Percentiles rank a stretch among this genome's conserved stretches.
phyloP scores from a whole-genome alignment of 2,329 filamentous ascomycete genomes.

The Fusarium burgessii region DNA sequence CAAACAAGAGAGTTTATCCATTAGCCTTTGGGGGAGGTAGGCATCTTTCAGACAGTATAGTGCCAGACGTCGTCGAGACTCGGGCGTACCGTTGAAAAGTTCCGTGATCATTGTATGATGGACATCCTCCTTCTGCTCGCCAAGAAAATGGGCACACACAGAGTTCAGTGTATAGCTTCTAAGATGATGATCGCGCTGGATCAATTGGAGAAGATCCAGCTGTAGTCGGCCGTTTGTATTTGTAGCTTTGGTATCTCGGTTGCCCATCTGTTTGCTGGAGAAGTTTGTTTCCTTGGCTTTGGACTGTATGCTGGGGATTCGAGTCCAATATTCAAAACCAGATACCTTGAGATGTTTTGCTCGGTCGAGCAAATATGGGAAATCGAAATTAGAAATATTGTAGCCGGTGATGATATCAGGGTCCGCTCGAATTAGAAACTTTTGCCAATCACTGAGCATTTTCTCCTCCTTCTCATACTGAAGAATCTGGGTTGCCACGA shows the following conservation, averaged over 20 bases:
- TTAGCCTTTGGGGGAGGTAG: slow-evolving; percentile 90
- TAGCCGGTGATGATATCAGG: slow-evolving; percentile 99
- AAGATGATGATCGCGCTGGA: slow-evolving; percentile 94
- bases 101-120: slow-evolving; percentile 99
- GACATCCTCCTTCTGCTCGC: slow-evolving; percentile 98
- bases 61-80: slow-evolving; percentile 89
- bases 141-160: slow-evolving; percentile 92
- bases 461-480: slow-evolving; percentile 84
- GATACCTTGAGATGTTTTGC: slow-evolving; percentile 84
- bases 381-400: slow-evolving; percentile 99
- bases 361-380: slow-evolving; percentile 91
- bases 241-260: slow-evolving; percentile 91
- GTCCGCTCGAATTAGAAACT: slow-evolving; percentile 90
- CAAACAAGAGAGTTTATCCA: slow-evolving; percentile 98
- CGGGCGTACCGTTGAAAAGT: slow-evolving; percentile 93
- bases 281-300: slow-evolving; percentile 84
- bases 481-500: slow-evolving; percentile 93
- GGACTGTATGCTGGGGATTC: slow-evolving; percentile 78
- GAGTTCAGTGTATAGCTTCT: slow-evolving; percentile 98
- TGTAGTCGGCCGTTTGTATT: slow-evolving; percentile 96
- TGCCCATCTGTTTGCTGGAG: slow-evolving; percentile 98
- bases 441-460: slow-evolving; percentile 92
- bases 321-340: slow-evolving; percentile 88
- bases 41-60: slow-evolving; percentile 98
- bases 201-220: slow-evolving; percentile 91